Percentiles rank a stretch among this genome's conserved stretches.
phyloP scores from a whole-genome alignment of 495 filamentous ascomycete species.

The Parathielavia appendiculata region DNA sequence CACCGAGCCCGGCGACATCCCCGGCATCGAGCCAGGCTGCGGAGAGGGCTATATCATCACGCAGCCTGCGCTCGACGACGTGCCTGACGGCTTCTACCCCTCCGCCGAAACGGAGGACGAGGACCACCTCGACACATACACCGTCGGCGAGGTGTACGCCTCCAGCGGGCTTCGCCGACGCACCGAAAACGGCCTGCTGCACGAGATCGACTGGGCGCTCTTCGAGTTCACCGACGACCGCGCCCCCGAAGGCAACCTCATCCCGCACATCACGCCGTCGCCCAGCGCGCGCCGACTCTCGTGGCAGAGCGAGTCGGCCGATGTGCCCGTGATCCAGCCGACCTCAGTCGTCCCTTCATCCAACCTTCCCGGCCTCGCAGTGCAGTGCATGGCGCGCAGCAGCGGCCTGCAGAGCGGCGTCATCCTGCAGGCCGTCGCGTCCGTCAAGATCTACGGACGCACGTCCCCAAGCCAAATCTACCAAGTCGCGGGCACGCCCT shows the following conservation, averaged over 20 bases:
- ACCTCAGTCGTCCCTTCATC: constrained; percentile 40
- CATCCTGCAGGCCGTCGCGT: constrained; percentile 68
- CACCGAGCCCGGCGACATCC: constrained; percentile 70
- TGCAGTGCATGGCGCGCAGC: constrained; percentile 89
- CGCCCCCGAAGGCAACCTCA: constrained; percentile 63
- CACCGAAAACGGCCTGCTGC: constrained; percentile 55
- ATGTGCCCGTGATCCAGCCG: constrained; percentile 29
- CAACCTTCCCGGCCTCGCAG: constrained; percentile 61
- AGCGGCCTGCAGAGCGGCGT: constrained; percentile 74
- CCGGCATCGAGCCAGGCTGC: constrained; percentile 70
- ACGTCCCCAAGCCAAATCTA: constrained; percentile 76
- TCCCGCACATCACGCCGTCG: constrained; percentile 27
- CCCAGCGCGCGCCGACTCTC: background rate
- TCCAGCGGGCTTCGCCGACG: constrained; percentile 81
- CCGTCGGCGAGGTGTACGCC: constrained; percentile 77
- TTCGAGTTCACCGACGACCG: constrained; percentile 73
- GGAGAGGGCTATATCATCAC: constrained; percentile 70
- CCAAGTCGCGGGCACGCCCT: constrained; percentile 49
- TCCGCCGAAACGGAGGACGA: constrained; percentile 45
- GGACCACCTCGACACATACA: constrained; percentile 68
- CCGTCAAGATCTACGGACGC: constrained; percentile 77
- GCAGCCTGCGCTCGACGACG: constrained; percentile 83
- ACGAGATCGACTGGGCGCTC: constrained; percentile 95
- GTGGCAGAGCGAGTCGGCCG: background rate
- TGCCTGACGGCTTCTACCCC: constrained; percentile 72